Evolutionary conservation across 208 protist species (phyloP).

Genomic region (Trypanosomatidae sp.): DNA sequence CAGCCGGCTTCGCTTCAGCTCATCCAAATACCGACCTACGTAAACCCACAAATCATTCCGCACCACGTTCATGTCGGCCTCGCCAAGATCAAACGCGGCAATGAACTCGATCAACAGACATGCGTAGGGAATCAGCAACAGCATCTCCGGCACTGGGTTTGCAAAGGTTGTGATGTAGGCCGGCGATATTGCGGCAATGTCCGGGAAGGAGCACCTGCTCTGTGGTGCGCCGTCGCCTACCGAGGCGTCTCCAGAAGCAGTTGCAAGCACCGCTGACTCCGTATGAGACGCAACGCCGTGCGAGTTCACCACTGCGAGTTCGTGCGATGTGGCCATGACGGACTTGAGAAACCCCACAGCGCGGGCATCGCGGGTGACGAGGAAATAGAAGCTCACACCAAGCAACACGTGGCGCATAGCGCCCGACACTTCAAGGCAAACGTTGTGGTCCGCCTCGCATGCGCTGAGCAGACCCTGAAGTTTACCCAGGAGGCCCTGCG

Average conservation of each 20-base stretch:
- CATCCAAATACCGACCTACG: slow-evolving; percentile 12
- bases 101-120: slow-evolving; percentile 71
- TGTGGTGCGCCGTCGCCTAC: neutral
- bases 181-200: neutral
- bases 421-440: slow-evolving; percentile 26
- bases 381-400: slow-evolving; percentile 38
- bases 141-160: slow-evolving; percentile 9
- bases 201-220: neutral
- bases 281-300: neutral
- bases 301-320: neutral
- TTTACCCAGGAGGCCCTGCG: slow-evolving; percentile 19
- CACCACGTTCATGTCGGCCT: slow-evolving; percentile 12
- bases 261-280: neutral
- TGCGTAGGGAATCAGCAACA: slow-evolving; percentile 55
- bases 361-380: slow-evolving; percentile 33
- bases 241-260: neutral
- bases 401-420: slow-evolving; percentile 38
- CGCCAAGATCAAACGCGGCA: slow-evolving; percentile 28
- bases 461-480: slow-evolving; percentile 15
- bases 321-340: slow-evolving; percentile 14
- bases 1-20: slow-evolving; percentile 10
- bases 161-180: slow-evolving; percentile 5
- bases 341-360: slow-evolving; percentile 30
- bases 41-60: slow-evolving; percentile 15
- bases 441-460: slow-evolving; percentile 16